Base-by-base conservation (phyloP, 768 basidiomycete species). In the Hericium rajendrae region DNA sequence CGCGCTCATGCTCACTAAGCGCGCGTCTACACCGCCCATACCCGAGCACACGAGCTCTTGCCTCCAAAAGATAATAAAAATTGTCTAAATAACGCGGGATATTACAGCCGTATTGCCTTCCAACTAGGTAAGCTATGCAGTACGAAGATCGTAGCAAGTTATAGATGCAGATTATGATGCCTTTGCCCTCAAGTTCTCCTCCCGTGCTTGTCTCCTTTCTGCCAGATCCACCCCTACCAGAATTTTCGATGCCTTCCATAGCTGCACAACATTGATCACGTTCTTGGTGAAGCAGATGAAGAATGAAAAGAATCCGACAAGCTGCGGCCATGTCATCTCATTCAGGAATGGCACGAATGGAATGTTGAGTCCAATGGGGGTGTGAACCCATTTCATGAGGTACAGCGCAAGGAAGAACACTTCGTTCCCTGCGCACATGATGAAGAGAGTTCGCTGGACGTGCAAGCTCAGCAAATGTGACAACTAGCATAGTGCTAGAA, bases 201-300 rank as follows among this genome's bases (percentile, higher is more conserved):
- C 74, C 56, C 85, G 73, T 18, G 80, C 86, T 56, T 79, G 78
- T 40, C 84, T 84, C 62, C 94, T 75, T 71, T 94, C 92, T 48
- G 89, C 90, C 50, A 97, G 73, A 67, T 97, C 94, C 11, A 97
- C 89, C 0, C 94, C 93, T 13, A 97, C 94, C 15, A 97, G 78
- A 56, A 93, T 91, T 72, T 93, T 93, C 38, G 89, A 88, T 26
- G 97, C 95, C 70, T 99, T 99, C 94, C 94, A 97, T 57, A 97
- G 82, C 71, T 99, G 97, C 6, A 99, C 94, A 38, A 89, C 70
- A 69, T 97, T 97, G 76, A 99, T 91, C 57, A 94, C 66, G 69
- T 98, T 97, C 76, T 98, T 99, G 60, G 76, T 67, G 15, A 82
- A 62, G 68, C 85, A 95, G 50, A 97, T 72, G 0, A 84, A 87